Base-by-base conservation (phyloP, 805 yeast species). In the Lipomyces sp. region DNA sequence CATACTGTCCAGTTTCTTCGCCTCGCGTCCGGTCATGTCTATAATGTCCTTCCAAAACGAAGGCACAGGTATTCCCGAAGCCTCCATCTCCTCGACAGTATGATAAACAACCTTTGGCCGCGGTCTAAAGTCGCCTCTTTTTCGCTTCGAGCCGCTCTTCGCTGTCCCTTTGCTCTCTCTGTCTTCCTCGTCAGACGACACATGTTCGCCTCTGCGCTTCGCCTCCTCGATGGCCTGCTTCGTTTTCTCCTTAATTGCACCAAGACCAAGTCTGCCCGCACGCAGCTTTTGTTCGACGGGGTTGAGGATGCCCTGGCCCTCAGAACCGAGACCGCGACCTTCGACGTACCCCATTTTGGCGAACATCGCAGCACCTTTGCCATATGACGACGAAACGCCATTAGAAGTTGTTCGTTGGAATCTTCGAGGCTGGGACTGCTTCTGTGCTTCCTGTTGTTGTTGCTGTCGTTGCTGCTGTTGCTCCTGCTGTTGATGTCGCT, bases 251-350 rank as follows among this genome's bases (percentile, higher is more conserved):
- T 68, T 59, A 34, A 75, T 65, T 24, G 79, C 90, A 43, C 95
- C 95, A 26, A 89, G 74, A 2, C 96, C 96, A 18, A 79, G 68
- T 1, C 87, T 83, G 38, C 76, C 77, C 0, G 86, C 84, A 35
- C 93, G 70, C 28, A 78, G 65, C 46, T 77, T 76, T 2, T 86
- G 83, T 54, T 86, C 83, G 5, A 91, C 81, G 0, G 98, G 97
- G n/a, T 75, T 79, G 0, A 76, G 74, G 1, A 88, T 87, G 39
- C 98, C 98, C 44, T 76, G 76, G 1, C 81, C 79, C 22, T 74
- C 65, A 4, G 71, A 70, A 1, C 98, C 98, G n/a, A 91, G 74
- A 0, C 97, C 98, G 61, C 77, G 73, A 0, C 98, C 98, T 36
- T 77, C 78, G 6, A 76, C 75, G 67, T 86, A 90, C 0, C 98